Evolutionary conservation across 73 alveolate genomes (phyloP).

Genomic region (Effrenium voratum): DNA sequence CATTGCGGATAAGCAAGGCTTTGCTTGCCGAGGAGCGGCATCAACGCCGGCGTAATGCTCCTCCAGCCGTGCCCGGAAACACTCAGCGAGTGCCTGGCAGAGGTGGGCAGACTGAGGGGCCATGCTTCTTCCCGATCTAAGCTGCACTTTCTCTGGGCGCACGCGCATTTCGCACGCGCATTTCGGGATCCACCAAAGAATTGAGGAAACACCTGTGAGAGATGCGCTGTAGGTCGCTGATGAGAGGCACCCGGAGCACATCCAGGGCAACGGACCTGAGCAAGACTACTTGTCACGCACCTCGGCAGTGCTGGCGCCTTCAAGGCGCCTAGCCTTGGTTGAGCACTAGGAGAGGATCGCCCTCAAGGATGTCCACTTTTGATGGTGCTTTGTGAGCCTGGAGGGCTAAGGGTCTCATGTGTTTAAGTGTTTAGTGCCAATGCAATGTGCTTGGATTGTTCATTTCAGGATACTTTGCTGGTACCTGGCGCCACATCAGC

Average conservation of each 20-base stretch:
- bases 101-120: too few relatives aligned
- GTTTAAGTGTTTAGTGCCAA: too few relatives aligned
- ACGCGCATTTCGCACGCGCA: too few relatives aligned
- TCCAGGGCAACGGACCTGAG: conserved; percentile 84
- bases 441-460: too few relatives aligned
- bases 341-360: too few relatives aligned
- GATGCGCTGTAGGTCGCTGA: conserved; percentile 71
- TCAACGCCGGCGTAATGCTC: conserved; percentile 87
- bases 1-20: too few relatives aligned
- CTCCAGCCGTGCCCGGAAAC: conserved; percentile 67
- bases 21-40: conserved; percentile 91
- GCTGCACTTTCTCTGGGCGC: too few relatives aligned
- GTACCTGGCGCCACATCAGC: conserved; percentile 66
- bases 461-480: conserved; percentile 58
- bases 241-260: conserved; percentile 82
- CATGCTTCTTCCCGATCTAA: too few relatives aligned
- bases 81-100: conserved; percentile 34
- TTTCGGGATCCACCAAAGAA: too few relatives aligned
- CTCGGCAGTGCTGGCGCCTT: neutral
- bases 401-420: neutral
- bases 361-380: too few relatives aligned
- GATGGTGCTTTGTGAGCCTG: neutral
- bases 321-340: too few relatives aligned
- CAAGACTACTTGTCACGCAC: conserved; percentile 72
- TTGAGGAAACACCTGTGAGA: too few relatives aligned